Base-by-base conservation (phyloP, 139 green algal genomes). In the Edaphochlamys debaryana region DNA sequence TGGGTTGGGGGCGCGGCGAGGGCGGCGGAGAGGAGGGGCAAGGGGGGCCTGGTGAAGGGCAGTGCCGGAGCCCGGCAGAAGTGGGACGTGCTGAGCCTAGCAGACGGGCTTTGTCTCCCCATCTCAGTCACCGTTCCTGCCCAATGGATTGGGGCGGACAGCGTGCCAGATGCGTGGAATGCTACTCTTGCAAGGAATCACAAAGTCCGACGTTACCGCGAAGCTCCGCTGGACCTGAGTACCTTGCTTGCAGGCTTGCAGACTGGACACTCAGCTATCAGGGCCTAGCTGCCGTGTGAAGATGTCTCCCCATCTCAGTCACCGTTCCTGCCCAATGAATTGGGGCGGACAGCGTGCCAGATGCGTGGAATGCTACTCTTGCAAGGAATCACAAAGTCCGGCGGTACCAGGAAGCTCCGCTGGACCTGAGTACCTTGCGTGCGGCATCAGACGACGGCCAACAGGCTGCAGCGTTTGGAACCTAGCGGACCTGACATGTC, bases 111-210 rank as follows among this genome's bases (percentile, higher is more conserved):
- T 6, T 63, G 56, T 80, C 74, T 80, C 74, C 74, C 58, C 74
- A 80, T 81, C 75, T 81, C 30, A 81, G 60, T 81, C 75, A 81
- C 75, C 41, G 37, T 68, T 42, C 56, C 37, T 23, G 37, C 73
- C 73, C n/a, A n/a, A 56, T 37, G 60, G 34, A n/a, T 63, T 67
- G 37, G 60, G 75, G 60, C 60, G 75, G 75, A 60, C 75, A 81
- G 75, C 75, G 75, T 81, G 75, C 75, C 75, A 81, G 75, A 81
- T 81, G 75, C 40, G 75, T 81, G 75, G 75, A 81, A 45, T 25
- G n/a, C 25, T 71, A 3, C 9, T 81, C 5, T 81, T 8, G 75
- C 75, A 81, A 81, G 75, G 75, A 63, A 81, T 71, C 62, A 69
- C 69, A n/a, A n/a, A n/a, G n/a, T n/a, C n/a, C n/a, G n/a, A n/a